Conservation (phyloP, 2,329 filamentous ascomycete genomes). For the Aspergillus ochraceus region DNA sequence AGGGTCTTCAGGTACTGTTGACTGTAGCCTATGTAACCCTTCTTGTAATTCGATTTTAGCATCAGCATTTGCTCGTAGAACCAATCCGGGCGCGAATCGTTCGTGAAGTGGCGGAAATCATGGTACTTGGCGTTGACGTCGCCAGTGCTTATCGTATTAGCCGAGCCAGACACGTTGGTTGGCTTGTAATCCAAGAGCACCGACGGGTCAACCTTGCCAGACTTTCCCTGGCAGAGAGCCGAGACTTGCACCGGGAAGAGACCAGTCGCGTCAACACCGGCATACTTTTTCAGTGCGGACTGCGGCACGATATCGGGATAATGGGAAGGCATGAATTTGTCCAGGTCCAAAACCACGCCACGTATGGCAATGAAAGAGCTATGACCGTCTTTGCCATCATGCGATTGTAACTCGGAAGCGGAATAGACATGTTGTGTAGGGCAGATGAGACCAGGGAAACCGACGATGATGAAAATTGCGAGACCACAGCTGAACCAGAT, state of each 20-base stretch:
- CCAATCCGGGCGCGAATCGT: conserved; percentile 85
- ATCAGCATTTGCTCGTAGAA: conserved; percentile 84
- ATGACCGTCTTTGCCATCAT: conserved; percentile 68
- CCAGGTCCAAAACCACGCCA: conserved; percentile 84
- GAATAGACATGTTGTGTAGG: conserved; percentile 89
- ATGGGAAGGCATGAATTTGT: conserved; percentile 70
- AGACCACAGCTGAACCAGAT: conserved; percentile 85
- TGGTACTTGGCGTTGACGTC: conserved; percentile 82
- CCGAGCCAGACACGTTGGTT: conserved; percentile 71
- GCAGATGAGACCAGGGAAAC: conserved; percentile 85
- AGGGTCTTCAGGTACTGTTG: conserved; percentile 72
- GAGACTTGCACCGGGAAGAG: conserved; percentile 95
- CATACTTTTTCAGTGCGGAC: conserved; percentile 73
- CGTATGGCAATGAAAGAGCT: conserved; percentile 77
- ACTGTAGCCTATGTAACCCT: conserved; percentile 84
- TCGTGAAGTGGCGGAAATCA: conserved; percentile 83
- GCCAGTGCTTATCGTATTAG: conserved; percentile 61
- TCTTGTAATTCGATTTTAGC: conserved; percentile 76
- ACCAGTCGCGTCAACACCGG: conserved; percentile 79
- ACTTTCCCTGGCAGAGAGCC: conserved; percentile 78
- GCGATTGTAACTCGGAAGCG: conserved; percentile 68
- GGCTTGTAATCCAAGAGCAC: conserved; percentile 84
- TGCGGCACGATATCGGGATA: conserved; percentile 68
- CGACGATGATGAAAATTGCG: conserved; percentile 84
- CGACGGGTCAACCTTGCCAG: conserved; percentile 63